Conservation (phyloP, 208 protist genomes). For the Trypanosoma caninum region DNA sequence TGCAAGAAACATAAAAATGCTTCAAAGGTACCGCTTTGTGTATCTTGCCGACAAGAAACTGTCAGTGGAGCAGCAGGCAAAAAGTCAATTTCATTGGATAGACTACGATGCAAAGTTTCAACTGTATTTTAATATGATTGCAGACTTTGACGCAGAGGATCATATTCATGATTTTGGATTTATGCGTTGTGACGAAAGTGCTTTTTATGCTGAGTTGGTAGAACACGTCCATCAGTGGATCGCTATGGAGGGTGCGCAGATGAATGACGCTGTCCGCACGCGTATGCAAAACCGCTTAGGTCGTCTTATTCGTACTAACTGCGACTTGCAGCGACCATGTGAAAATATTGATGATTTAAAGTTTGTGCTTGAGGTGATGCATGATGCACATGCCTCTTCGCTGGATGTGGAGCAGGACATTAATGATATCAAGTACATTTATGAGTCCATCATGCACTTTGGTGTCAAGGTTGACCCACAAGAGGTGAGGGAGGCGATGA, state of each 20-base stretch:
- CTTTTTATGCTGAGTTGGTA: constrained; percentile 90
- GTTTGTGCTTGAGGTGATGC: constrained; percentile 93
- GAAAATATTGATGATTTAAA: constrained; percentile 97
- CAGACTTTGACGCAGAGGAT: constrained; percentile 84
- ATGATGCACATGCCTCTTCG: constrained; percentile 75
- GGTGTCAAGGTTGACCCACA: constrained; percentile 75
- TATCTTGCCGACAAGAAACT: constrained; percentile 93
- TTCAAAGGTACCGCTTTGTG: constrained; percentile 93
- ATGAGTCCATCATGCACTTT: constrained; percentile 93
- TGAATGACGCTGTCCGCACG: constrained; percentile 85
- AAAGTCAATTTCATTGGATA: constrained; percentile 93
- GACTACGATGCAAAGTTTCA: constrained; percentile 95
- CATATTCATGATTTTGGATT: constrained; percentile 94
- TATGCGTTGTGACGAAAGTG: constrained; percentile 89
- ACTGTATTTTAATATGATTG: constrained; percentile 93
- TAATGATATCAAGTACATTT: constrained; percentile 93
- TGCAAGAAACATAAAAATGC: constrained; percentile 91
- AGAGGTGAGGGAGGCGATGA: constrained; percentile 77
- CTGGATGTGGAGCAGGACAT: constrained; percentile 94
- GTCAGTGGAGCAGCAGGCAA: constrained; percentile 92
- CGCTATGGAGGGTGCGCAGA: constrained; percentile 89
- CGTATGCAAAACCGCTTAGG: constrained; percentile 78
- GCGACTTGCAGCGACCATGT: constrained; percentile 83
- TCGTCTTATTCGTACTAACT: constrained; percentile 77
- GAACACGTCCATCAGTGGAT: constrained; percentile 94